Percentiles rank a stretch among this genome's conserved stretches.
phyloP scores from a whole-genome alignment of 192 early-diverging fungal genomes.

The Coemansia erecta region DNA sequence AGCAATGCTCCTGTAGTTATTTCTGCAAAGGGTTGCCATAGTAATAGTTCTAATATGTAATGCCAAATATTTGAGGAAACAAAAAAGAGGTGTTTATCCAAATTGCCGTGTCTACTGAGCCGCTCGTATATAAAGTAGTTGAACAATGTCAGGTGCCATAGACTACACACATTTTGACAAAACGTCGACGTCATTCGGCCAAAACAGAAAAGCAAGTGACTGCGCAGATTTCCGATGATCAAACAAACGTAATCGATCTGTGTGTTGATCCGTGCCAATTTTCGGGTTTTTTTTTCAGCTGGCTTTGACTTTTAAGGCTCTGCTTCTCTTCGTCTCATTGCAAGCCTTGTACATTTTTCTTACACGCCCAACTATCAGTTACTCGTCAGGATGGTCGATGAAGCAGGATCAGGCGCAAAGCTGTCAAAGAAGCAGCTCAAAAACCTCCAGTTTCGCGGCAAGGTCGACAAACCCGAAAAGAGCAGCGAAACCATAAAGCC shows the following conservation, averaged over 20 bases:
- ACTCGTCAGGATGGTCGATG: not conserved
- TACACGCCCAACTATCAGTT: not conserved
- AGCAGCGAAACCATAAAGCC: constrained; percentile 1
- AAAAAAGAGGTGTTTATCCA: not conserved
- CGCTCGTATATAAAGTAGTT: too few relatives aligned
- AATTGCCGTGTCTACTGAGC: too few relatives aligned
- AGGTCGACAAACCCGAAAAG: constrained; percentile 30
- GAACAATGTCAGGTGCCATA: too few relatives aligned
- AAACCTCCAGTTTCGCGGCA: constrained; percentile 38
- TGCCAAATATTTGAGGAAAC: not conserved
- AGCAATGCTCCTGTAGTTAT: not conserved
- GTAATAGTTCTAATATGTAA: not conserved
- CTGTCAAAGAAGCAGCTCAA: constrained; percentile 50
- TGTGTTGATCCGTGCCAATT: too few relatives aligned
- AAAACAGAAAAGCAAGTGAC: too few relatives aligned
- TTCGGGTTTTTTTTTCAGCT: not conserved
- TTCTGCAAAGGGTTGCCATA: not conserved
- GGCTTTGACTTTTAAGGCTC: too few relatives aligned
- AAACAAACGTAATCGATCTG: too few relatives aligned
- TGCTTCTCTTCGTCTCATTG: not conserved
- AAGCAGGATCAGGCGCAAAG: constrained; percentile 6
- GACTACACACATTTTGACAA: too few relatives aligned
- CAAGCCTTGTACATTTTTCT: not conserved
- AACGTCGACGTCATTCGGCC: too few relatives aligned
- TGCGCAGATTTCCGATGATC: too few relatives aligned